phyloP scores from a whole-genome alignment of 1,139 yeast species.

The Sugiyamaella xylanicola region DNA sequence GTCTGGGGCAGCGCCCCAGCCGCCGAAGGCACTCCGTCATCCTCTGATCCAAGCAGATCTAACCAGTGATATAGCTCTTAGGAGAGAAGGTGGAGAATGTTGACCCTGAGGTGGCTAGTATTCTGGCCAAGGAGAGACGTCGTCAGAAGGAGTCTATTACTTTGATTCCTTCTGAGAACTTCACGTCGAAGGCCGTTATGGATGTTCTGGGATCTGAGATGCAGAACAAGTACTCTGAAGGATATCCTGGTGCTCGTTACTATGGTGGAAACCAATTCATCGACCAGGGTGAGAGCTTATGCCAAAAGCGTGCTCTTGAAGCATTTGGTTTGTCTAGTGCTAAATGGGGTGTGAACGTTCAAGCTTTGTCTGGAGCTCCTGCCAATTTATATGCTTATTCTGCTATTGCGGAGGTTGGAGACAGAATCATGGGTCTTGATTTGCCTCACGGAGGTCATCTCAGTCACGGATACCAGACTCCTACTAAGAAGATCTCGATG shows the following conservation, averaged over 20 bases:
- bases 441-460: conserved; percentile 98
- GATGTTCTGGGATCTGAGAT: conserved; percentile 97
- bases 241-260: conserved; percentile 96
- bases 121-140: conserved; percentile 82
- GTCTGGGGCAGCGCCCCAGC: background rate
- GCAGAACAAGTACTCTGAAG: conserved; percentile 98
- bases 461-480: conserved; percentile 98
- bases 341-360: conserved; percentile 98
- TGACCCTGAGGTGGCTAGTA: conserved; percentile 48
- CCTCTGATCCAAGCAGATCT: background rate
- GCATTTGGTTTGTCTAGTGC: conserved; percentile 81
- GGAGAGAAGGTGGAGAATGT: conserved; percentile 38
- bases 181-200: conserved; percentile 94
- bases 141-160: conserved; percentile 96
- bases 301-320: conserved; percentile 89
- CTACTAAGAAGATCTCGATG: conserved; percentile 90
- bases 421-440: conserved; percentile 94
- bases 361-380: conserved; percentile 94
- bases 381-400: conserved; percentile 96
- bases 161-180: conserved; percentile 94
- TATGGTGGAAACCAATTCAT: conserved; percentile 97
- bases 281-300: conserved; percentile 86
- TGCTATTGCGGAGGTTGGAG: conserved; percentile 92
- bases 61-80: conserved; percentile 24
- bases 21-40: background rate